phyloP scores from a whole-genome alignment of 2,329 filamentous ascomycete species.

The Huntiella omanensis region DNA sequence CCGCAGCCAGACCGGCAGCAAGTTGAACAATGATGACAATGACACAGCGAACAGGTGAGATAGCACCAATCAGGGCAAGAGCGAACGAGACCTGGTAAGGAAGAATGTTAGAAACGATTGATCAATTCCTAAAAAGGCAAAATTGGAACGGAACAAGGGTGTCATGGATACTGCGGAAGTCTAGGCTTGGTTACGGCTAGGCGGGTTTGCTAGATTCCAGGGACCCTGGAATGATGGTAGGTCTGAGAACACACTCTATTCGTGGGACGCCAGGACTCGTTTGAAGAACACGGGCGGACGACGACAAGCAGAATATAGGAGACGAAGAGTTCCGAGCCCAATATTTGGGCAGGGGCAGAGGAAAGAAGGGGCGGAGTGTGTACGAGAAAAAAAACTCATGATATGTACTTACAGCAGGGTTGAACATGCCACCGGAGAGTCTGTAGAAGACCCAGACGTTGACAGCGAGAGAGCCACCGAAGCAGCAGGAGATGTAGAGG shows the following conservation, averaged over 20 bases:
- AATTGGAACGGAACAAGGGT: not conserved
- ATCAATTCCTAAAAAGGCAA: constrained; percentile 2
- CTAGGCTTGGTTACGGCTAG: too few species aligned
- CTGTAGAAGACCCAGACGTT: constrained; percentile 40
- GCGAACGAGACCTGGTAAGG: constrained; percentile 31
- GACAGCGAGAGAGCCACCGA: constrained; percentile 30
- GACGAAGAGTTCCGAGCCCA: not conserved
- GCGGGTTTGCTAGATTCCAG: too few species aligned
- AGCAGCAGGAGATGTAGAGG: constrained; percentile 30
- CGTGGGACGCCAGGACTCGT: not conserved
- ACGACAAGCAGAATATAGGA: constrained; percentile 3
- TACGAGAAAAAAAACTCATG: not conserved
- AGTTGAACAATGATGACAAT: constrained; percentile 38
- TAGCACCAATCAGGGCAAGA: constrained; percentile 37
- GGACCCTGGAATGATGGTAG: not conserved
- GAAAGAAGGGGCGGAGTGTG: not conserved
- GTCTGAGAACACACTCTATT: not conserved
- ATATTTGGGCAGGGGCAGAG: not conserved
- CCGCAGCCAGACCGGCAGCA: constrained; percentile 37
- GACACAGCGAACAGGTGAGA: constrained; percentile 31
- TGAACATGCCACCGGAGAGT: constrained; percentile 32
- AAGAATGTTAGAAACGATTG: not conserved
- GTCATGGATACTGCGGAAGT: not conserved
- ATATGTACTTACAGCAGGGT: constrained; percentile 25
- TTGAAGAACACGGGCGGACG: not conserved